Evolutionary conservation across 1,139 yeast genomes (phyloP).

Genomic region (Suhomyces coccinellae): DNA sequence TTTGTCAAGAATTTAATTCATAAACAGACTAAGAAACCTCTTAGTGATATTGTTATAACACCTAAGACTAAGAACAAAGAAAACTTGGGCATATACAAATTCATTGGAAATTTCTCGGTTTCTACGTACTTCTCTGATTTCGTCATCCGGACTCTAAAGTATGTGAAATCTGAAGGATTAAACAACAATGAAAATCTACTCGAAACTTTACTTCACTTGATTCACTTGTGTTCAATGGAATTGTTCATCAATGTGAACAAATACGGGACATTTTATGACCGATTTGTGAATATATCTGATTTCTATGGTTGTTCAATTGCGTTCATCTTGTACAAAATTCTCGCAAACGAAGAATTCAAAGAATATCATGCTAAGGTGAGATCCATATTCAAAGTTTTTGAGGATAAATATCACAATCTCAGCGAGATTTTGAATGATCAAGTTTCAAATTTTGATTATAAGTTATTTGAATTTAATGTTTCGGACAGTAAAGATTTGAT

Average conservation of each 20-base stretch:
- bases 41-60: slow-evolving; percentile 48
- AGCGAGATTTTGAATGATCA: slow-evolving; percentile 21
- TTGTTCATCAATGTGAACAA: slow-evolving; percentile 27
- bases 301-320: slow-evolving; percentile 45
- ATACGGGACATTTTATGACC: slow-evolving; percentile 38
- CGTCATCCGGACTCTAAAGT: slow-evolving; percentile 49
- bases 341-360: slow-evolving; percentile 41
- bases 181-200: slow-evolving; percentile 56
- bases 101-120: slow-evolving; percentile 47
- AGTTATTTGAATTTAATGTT: slow-evolving; percentile 20
- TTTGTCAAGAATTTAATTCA: slow-evolving; percentile 48
- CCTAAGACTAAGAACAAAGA: slow-evolving; percentile 38
- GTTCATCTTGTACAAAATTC: slow-evolving; percentile 42
- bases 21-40: slow-evolving; percentile 33
- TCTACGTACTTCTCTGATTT: slow-evolving; percentile 55
- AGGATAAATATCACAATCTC: slow-evolving; percentile 27
- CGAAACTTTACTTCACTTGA: slow-evolving; percentile 62
- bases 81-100: slow-evolving; percentile 36
- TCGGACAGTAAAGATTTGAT: slow-evolving; percentile 29
- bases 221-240: slow-evolving; percentile 55
- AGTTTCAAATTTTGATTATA: slow-evolving; percentile 23
- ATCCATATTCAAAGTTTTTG: slow-evolving; percentile 48
- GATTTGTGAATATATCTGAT: slow-evolving; percentile 32
- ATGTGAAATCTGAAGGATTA: slow-evolving; percentile 37
- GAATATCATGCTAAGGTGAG: slow-evolving; percentile 53